Base-by-base conservation (phyloP, 495 filamentous ascomycete species). In the Aspergillus baeticus region DNA sequence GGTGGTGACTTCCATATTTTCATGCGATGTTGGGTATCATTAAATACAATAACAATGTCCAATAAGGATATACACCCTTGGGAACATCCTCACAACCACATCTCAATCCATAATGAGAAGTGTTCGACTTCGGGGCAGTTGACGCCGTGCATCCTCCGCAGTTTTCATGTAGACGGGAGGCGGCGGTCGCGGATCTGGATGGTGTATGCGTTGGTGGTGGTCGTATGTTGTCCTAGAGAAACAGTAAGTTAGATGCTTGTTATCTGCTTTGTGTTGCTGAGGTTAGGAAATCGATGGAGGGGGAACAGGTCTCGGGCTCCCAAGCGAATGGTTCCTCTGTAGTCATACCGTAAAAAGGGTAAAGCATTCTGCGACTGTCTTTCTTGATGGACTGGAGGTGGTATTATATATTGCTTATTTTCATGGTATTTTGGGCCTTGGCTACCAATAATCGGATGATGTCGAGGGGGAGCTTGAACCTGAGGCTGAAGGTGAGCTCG, bases 41-140 rank as follows among this genome's bases (percentile, higher is more conserved):
- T 55, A 55, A 48, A 51, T 59, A 61, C 47, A 59, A 23, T 18
- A 52, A 49, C 34, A 41, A 33, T 49, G 50, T 42, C 26, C 31
- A 38, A 57, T 41, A 44, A 47, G 21, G 8, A 60, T 55, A 22
- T 59, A 54, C 47, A 59, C 20, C 15, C 11, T 31, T 18, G 20
- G 49, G 26, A 2, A 22, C 10, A 54, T 23, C 20, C 29, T 37
- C 6, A 50, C 45, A 22, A 21, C 29, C 35, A 45, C 50, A 54
- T 36, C 20, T 67, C 57, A 76, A 63, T 76, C 73, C 36, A 73
- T 67, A 56, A 73, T 68, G 10, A 74, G 53, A 37, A 72, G 38
- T 17, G 56, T 48, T 50, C 66, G 59, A 45, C 63, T 64, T 20
- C 69, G 69, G 1, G 62, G 39, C 20, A 69, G 41, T 11, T 63